Conservation (phyloP, 225 moss, liverwort and hornwort species). For the Polytrichum commune region DNA sequence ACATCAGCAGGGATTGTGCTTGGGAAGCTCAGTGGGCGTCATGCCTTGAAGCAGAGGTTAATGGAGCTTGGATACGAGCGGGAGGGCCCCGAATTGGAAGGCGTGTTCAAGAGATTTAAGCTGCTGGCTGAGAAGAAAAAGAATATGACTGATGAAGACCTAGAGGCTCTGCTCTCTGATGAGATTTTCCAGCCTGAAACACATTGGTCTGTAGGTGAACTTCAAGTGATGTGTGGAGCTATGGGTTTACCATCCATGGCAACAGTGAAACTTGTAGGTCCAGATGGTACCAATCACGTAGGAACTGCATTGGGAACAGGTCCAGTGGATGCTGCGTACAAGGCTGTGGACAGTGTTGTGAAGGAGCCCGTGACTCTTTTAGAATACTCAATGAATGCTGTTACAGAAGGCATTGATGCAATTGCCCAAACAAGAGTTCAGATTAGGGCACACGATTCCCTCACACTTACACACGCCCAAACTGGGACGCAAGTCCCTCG, state of each 20-base stretch:
- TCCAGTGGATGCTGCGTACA: conserved; percentile 92
- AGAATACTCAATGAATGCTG: conserved; percentile 80
- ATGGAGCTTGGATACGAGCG: conserved; percentile 80
- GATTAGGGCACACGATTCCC: conserved; percentile 56
- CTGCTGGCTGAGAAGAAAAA: conserved; percentile 65
- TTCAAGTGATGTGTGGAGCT: conserved; percentile 88
- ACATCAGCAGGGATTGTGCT: conserved; percentile 86
- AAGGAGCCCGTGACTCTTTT: conserved; percentile 72
- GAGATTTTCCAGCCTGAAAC: conserved; percentile 83
- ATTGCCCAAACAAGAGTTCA: conserved; percentile 89
- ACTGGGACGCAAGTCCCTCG: conserved; percentile 66
- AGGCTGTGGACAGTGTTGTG: conserved; percentile 89
- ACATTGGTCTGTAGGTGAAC: conserved; percentile 66
- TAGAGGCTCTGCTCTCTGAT: conserved; percentile 82
- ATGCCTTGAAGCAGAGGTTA: conserved; percentile 81
- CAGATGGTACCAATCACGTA: conserved; percentile 67
- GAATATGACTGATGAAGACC: conserved; percentile 64
- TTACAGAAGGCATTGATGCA: conserved; percentile 89
- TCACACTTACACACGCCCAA: conserved; percentile 72
- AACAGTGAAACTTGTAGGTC: conserved; percentile 79
- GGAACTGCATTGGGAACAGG: conserved; percentile 84
- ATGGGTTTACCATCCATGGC: conserved; percentile 67
- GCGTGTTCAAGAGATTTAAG: conserved; percentile 90
- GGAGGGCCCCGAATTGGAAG: conserved; percentile 74
- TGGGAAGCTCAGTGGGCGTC: conserved; percentile 94